Evolutionary conservation across 495 filamentous ascomycete species (phyloP), one percentile per base, ranked within the genome.

Genomic region (Penicillium ochrochloron): DNA sequence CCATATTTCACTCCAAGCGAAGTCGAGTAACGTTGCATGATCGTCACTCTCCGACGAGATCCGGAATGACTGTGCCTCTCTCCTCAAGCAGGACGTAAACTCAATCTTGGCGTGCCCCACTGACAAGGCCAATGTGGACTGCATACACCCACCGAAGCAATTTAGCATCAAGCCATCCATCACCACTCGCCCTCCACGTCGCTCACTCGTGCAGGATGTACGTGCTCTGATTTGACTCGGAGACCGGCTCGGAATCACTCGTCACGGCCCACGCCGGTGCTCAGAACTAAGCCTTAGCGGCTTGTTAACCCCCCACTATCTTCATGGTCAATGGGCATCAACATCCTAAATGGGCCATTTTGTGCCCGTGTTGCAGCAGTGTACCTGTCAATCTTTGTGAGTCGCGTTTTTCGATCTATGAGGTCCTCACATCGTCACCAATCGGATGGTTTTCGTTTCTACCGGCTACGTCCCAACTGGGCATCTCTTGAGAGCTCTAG

Each of bases 371-470:
- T 27, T 46, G 31, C 54, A 37, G 31, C 31, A 29, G n/a, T 11
- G 61, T 63, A 39, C 61, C 61, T 63, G 61, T 51, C 61, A 51
- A 63, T 62, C 60, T 25, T 25, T 27, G 14, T 27, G n/a, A 57
- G 55, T 62, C 31, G 61, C 23, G 42, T 17, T n/a, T 51, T 57
- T 2, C n/a, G 14, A 48, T 29, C 21, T 14, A 52, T 9, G 61
- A 14, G 44, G n/a, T 12, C 35, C 48, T 14, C 21, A 9, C 31
- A 41, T 23, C 29, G 15, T 46, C 42, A 15, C 61, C 53, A 63
- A 63, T 63, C 61, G 60, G 52, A 46, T 63, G 31, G 19, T 27
- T 34, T 57, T 1, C 44, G 39, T 51, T 63, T 46, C 42, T 10
- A 41, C 23, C 23, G 39, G 11, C 29, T 56, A 23, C 53, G 35